Evolutionary conservation across 257 asterid genomes (phyloP).

Genomic region (Prunella vulgaris): DNA sequence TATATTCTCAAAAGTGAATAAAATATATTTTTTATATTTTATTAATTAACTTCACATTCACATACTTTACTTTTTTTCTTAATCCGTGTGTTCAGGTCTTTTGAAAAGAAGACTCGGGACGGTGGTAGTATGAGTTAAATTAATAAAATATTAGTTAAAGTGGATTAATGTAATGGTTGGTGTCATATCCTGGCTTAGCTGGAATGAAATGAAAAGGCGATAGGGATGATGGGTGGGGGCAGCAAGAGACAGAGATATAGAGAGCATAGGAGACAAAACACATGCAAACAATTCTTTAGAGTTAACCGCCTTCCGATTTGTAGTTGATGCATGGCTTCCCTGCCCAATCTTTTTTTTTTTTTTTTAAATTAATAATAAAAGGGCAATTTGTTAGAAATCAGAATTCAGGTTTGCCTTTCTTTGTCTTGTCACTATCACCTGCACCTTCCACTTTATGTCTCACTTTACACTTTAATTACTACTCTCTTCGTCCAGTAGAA

Average conservation of each 20-base stretch:
- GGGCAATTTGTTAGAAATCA: neutral
- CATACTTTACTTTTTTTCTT: too few species aligned
- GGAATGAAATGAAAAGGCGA: conserved; percentile 14
- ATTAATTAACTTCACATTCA: too few species aligned
- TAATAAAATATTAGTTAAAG: too few species aligned
- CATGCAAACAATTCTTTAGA: conserved; percentile 22
- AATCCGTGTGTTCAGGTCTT: too few species aligned
- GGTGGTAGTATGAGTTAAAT: too few species aligned
- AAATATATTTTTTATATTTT: too few species aligned
- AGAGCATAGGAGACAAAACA: conserved; percentile 22
- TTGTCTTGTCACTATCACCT: conserved; percentile 29
- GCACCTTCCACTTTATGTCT: conserved; percentile 11
- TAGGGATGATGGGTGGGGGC: neutral
- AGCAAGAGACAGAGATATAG: conserved; percentile 6
- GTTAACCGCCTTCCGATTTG: neutral
- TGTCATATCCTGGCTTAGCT: conserved; percentile 19
- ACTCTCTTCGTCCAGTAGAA: neutral
- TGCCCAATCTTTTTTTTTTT: neutral
- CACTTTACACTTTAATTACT: neutral
- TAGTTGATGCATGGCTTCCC: conserved; percentile 5
- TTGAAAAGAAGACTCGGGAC: too few species aligned
- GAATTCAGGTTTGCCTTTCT: conserved; percentile 23
- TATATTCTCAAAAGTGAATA: too few species aligned
- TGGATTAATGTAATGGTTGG: neutral
- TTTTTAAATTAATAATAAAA: neutral